A percentile compares a stretch with the other conserved stretches of the same genome.
Conservation (phyloP, 2,329 filamentous ascomycete genomes). For the Diplodia intermedia region DNA sequence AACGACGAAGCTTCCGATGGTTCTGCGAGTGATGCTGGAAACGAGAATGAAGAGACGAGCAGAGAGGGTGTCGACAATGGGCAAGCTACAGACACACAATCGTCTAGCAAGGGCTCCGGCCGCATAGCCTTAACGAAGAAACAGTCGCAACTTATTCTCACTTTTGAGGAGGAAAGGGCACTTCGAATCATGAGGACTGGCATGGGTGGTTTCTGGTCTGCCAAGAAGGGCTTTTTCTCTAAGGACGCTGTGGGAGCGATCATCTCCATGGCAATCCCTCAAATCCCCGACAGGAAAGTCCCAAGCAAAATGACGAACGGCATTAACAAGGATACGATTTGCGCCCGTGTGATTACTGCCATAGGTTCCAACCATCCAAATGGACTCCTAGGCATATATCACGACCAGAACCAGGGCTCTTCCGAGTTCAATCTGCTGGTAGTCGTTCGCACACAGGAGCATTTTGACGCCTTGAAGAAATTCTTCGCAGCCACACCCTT, state of each 20-base stretch:
- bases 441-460: conserved; percentile 14
- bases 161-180: conserved; percentile 2
- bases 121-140: neutral
- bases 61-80: too few species aligned
- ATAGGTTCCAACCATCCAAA: neutral
- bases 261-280: conserved; percentile 7
- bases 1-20: neutral
- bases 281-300: conserved; percentile 5
- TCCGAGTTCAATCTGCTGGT: conserved; percentile 7
- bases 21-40: neutral
- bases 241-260: neutral
- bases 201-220: neutral
- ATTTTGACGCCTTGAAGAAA: neutral
- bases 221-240: conserved; percentile 3
- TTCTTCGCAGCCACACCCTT: neutral
- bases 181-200: conserved; percentile 1
- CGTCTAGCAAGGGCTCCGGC: neutral
- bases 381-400: conserved; percentile 1
- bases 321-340: conserved; percentile 1
- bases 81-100: neutral
- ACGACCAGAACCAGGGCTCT: neutral
- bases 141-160: conserved; percentile 2
- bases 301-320: neutral
- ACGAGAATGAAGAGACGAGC: neutral
- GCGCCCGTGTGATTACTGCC: neutral